phyloP scores from a whole-genome alignment of 208 protist species.

The Phytomonas sp. region DNA sequence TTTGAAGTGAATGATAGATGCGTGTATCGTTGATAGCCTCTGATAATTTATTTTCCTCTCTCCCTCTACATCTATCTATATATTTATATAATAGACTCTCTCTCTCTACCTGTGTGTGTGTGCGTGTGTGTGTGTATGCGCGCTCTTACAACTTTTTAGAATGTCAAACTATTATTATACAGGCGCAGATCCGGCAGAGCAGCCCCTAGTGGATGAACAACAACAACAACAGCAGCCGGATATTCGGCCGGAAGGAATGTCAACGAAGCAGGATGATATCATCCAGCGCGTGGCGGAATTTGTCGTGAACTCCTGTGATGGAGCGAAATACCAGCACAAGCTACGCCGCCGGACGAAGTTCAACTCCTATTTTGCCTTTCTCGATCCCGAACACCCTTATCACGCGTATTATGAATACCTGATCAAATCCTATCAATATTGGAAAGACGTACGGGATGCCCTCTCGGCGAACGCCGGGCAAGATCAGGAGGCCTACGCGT shows the following conservation, averaged over 20 bases:
- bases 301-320: constrained; percentile 62
- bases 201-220: not conserved
- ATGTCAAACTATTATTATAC: too few relatives aligned
- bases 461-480: constrained; percentile 1
- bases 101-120: too few relatives aligned
- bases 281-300: constrained; percentile 77
- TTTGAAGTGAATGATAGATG: too few relatives aligned
- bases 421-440: constrained; percentile 54
- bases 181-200: too few relatives aligned
- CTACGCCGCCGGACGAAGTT: constrained; percentile 45
- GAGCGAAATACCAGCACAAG: constrained; percentile 58
- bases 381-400: constrained; percentile 47
- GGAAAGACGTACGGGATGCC: constrained; percentile 19
- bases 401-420: constrained; percentile 73
- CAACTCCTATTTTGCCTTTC: constrained; percentile 74
- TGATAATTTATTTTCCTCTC: too few relatives aligned
- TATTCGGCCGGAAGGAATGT: constrained; percentile 37
- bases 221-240: not conserved
- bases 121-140: too few relatives aligned
- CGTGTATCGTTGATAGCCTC: too few relatives aligned
- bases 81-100: too few relatives aligned
- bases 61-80: too few relatives aligned
- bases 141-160: too few relatives aligned
- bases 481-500: constrained; percentile 7
- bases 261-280: constrained; percentile 69